A percentile compares a stretch with the other conserved stretches of the same genome.
Evolutionary conservation across 148 eudicot species (phyloP).

Genomic region (Vaccinium macrocarpon): DNA sequence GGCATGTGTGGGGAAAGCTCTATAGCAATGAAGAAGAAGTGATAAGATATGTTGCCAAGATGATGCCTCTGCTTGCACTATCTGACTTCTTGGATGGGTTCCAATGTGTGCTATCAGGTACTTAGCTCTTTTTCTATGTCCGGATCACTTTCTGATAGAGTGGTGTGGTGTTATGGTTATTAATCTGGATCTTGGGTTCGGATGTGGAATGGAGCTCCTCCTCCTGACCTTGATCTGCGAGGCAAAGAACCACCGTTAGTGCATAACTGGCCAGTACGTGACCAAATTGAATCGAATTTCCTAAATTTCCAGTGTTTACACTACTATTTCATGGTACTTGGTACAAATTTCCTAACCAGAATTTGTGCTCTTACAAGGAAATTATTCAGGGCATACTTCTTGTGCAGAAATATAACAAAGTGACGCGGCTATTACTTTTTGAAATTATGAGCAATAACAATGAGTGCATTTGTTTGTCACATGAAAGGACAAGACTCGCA

Average conservation of each 20-base stretch:
- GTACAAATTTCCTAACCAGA: neutral
- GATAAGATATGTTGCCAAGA: conserved; percentile 47
- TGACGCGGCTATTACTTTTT: neutral
- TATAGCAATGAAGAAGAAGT: conserved; percentile 63
- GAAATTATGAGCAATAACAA: neutral
- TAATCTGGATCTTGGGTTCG: no score
- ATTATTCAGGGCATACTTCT: neutral
- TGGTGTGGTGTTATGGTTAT: no score
- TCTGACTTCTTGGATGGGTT: conserved; percentile 70
- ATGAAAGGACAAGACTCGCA: neutral
- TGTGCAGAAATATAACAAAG: no score
- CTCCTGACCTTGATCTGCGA: no score
- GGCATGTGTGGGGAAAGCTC: conserved; percentile 60
- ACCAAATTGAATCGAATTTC: no score
- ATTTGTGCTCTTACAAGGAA: neutral
- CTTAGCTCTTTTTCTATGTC: no score
- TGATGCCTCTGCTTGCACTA: conserved; percentile 57
- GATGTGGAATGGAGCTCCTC: no score
- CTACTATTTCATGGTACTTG: neutral
- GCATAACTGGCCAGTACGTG: no score
- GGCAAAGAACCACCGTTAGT: no score
- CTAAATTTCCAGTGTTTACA: no score
- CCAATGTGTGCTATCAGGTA: conserved; percentile 75
- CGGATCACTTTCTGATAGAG: no score
- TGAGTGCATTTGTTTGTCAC: neutral